Evolutionary conservation across 164 flowering plant species (phyloP), one percentile per base, ranked within the genome.

Genomic region (Protea cynaroides): DNA sequence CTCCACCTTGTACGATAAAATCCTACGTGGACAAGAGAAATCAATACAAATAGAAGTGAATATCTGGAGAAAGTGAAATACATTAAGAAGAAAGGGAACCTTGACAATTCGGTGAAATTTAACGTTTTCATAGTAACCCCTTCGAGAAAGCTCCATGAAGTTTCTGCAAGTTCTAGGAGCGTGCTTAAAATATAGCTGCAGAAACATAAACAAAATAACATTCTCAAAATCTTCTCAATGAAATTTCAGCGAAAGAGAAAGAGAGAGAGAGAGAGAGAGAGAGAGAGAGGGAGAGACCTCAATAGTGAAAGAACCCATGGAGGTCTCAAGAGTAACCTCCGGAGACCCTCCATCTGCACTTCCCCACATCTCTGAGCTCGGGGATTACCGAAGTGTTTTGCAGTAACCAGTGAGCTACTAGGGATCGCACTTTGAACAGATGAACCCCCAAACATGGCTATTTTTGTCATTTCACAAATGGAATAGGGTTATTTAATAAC

Each of bases 1-100:
- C 99, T 59, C 97, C 99, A 47, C 97, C 96, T 84, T 94, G 99
- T 64, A 94, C 96, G 18, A 91, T 86, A 73, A 94, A 94, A 66
- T 89, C 97, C 98, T 91, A 67, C 56, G n/a, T n/a, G n/a, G n/a
- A 22, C 22, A 50, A 63, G 43, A 68, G 34, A 53, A 46, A 4
- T 53, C 29, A 56, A 53, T 10, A 8, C 34, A 15, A 25, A 9
- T 4, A 71, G 25, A 44, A 53, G 65, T 23, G 21, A 57, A 44
- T 0, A 40, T 34, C 63, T 15, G 34, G 19, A 56, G 17, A 38
- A 57, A 6, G 56, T 40, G 38, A 58, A 8, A 55, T 64, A 25
- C 63, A 12, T 29, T 25, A 8, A 55, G 53, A 8, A 2, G 10
- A 47, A 38, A 46, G 15, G 22, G 2, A 12, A 89, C 98, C 90